These are phyloP conservation scores for Irpex sp. DNA, from an alignment of 1,284 basidiomycete genomes.

Conservation along the genomic window DNA sequence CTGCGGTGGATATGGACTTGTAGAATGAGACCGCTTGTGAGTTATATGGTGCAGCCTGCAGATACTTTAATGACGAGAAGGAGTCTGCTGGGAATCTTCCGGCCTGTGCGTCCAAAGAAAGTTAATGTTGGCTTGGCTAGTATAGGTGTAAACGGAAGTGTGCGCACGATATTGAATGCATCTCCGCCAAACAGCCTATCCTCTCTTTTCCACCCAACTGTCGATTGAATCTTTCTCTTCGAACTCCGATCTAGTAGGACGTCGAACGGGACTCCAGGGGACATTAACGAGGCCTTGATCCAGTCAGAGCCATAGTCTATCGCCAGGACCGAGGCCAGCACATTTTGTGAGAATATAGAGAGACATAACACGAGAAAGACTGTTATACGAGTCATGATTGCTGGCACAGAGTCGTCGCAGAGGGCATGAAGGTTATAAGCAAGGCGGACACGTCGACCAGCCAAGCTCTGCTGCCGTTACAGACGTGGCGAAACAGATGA, in stretches of 20 bases:
- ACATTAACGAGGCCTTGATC: conserved; percentile 95
- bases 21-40: conserved; percentile 60
- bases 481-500: neutral
- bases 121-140: neutral
- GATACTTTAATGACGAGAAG: conserved; percentile 81
- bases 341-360: conserved; percentile 21
- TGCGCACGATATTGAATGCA: conserved; percentile 74
- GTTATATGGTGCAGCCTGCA: conserved; percentile 73
- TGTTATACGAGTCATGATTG: conserved; percentile 10
- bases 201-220: conserved; percentile 82
- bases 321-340: conserved; percentile 68
- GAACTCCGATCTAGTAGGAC: conserved; percentile 95
- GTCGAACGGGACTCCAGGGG: conserved; percentile 94
- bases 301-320: conserved; percentile 96
- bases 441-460: neutral
- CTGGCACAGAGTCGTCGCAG: neutral
- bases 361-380: conserved; percentile 18
- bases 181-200: conserved; percentile 89
- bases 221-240: conserved; percentile 90
- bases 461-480: neutral
- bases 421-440: neutral
- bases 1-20: conserved; percentile 58
- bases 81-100: conserved; percentile 87
- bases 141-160: neutral
- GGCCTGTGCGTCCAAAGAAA: conserved; percentile 47